phyloP scores from a whole-genome alignment of 805 yeast genomes.

The Clavispora carvajalis region DNA sequence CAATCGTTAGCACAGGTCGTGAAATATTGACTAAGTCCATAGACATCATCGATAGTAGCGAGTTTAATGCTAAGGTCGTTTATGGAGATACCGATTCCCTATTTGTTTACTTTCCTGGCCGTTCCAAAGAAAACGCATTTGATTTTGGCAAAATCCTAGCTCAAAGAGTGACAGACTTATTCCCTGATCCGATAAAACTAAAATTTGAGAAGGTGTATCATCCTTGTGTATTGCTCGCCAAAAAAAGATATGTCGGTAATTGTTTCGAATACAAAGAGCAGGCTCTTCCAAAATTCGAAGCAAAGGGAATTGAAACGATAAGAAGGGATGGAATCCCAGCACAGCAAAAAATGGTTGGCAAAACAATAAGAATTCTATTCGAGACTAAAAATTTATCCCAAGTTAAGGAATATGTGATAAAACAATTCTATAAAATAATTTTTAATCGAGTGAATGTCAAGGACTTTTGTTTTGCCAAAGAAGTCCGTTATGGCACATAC shows the following conservation, averaged over 20 bases:
- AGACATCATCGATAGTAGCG: conserved; percentile 54
- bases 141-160: conserved; percentile 69
- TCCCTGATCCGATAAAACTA: conserved; percentile 77
- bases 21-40: conserved; percentile 76
- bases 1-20: conserved; percentile 86
- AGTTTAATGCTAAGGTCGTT: conserved; percentile 88
- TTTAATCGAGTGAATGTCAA: conserved; percentile 60
- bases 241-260: conserved; percentile 89
- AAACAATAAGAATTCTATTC: conserved; percentile 61
- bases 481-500: conserved; percentile 79
- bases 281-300: conserved; percentile 68
- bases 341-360: conserved; percentile 76
- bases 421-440: conserved; percentile 63
- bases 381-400: conserved; percentile 64
- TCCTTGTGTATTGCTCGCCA: conserved; percentile 76
- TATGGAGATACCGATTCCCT: conserved; percentile 96
- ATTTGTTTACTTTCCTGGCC: conserved; percentile 87
- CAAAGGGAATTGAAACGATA: conserved; percentile 94
- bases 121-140: conserved; percentile 72
- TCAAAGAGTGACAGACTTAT: conserved; percentile 48
- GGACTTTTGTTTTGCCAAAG: conserved; percentile 90
- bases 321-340: conserved; percentile 94
- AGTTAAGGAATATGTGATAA: conserved; percentile 60
- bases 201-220: conserved; percentile 92
- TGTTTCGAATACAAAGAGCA: conserved; percentile 60